Percentiles rank a stretch among this genome's conserved stretches.
Evolutionary conservation across 2,329 filamentous ascomycete species (phyloP).

Genomic region (Hypoxylon sp.): DNA sequence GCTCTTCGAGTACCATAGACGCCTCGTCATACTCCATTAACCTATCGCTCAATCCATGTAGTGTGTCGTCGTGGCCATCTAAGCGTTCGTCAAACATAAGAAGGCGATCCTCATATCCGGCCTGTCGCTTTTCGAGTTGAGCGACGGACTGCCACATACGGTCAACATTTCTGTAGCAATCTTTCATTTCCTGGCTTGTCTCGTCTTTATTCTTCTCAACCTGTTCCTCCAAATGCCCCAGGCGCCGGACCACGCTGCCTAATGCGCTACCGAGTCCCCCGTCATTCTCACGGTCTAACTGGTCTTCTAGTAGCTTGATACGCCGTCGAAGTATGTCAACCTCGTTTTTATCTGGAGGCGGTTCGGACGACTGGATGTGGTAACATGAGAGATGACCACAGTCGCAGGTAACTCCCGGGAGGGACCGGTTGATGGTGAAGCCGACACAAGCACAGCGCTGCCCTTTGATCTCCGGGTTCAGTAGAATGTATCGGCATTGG

Average conservation of each 20-base stretch:
- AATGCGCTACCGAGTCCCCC: slow-evolving; percentile 56
- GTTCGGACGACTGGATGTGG: slow-evolving; percentile 65
- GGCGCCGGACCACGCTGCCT: slow-evolving; percentile 58
- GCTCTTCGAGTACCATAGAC: slow-evolving; percentile 68
- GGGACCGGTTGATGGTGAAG: slow-evolving; percentile 68
- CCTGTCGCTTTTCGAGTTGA: slow-evolving; percentile 60
- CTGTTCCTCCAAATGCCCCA: slow-evolving; percentile 68
- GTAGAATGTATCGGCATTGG: slow-evolving; percentile 72
- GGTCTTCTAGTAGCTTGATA: slow-evolving; percentile 61
- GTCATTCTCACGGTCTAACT: slow-evolving; percentile 57
- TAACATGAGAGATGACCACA: slow-evolving; percentile 74
- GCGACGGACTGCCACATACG: slow-evolving; percentile 68
- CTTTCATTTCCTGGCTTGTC: slow-evolving; percentile 66
- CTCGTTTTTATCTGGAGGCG: slow-evolving; percentile 62
- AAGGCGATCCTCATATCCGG: slow-evolving; percentile 57
- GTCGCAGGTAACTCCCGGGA: slow-evolving; percentile 69
- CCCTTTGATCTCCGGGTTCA: slow-evolving; percentile 70
- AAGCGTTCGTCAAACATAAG: slow-evolving; percentile 60
- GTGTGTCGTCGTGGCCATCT: slow-evolving; percentile 57
- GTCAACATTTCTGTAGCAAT: slow-evolving; percentile 68
- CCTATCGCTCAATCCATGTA: slow-evolving; percentile 63
- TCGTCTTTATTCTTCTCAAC: slow-evolving; percentile 68
- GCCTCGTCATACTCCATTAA: slow-evolving; percentile 67
- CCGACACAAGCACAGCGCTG: slow-evolving; percentile 71
- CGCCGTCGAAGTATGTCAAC: slow-evolving; percentile 65